These are phyloP conservation scores for Laetiporus sulphureus DNA, from an alignment of 1,284 basidiomycete genomes.

Conservation along the genomic window DNA sequence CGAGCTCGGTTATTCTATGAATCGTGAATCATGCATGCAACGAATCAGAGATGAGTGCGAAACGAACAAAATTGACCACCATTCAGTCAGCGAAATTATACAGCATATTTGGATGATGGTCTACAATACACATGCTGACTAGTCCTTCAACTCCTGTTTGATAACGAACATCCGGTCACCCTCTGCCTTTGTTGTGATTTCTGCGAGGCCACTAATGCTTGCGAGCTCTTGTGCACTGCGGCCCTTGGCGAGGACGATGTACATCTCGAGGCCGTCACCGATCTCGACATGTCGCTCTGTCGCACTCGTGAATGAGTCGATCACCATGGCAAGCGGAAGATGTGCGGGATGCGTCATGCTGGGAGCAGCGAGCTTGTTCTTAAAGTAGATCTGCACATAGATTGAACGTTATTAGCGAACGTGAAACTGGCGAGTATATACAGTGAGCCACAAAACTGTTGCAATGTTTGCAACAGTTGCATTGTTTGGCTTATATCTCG, in stretches of 20 bases:
- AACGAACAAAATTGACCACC: no score
- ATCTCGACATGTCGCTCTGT: conserved; percentile 98
- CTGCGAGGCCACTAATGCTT: conserved; percentile 50
- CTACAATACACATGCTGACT: no score
- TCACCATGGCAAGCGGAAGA: conserved; percentile 80
- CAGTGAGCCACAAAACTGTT: background rate
- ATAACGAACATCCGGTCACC: conserved; percentile 73
- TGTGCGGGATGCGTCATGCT: conserved; percentile 71
- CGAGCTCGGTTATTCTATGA: no score
- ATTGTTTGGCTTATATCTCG: no score
- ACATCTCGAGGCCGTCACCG: conserved; percentile 90
- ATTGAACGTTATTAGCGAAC: no score
- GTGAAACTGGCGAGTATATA: conserved; percentile 3
- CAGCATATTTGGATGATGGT: no score
- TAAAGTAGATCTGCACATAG: conserved; percentile 81
- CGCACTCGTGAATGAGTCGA: conserved; percentile 89
- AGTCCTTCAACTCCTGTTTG: conserved; percentile 64
- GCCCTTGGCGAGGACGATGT: conserved; percentile 72
- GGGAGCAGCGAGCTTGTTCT: conserved; percentile 75
- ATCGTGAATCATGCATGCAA: no score
- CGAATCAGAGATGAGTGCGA: no score
- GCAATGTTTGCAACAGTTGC: no score
- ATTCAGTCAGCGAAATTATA: no score
- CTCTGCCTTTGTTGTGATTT: conserved; percentile 48
- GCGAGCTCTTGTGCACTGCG: conserved; percentile 59